Base-by-base conservation (phyloP, 2,329 filamentous ascomycete species). In the Cladophialophora carrionii region DNA sequence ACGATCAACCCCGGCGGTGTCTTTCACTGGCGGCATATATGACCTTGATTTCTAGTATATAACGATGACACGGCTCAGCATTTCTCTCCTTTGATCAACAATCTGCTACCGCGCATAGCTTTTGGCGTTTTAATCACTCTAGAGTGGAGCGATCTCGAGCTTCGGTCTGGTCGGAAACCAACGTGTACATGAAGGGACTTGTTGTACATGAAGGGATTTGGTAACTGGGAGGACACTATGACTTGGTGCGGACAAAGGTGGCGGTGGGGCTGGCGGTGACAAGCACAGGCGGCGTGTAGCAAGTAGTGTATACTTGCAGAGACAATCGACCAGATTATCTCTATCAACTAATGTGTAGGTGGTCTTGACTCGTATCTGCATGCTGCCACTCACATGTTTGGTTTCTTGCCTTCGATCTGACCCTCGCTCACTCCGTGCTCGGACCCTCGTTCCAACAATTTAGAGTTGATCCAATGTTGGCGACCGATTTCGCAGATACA, bases 41-140 rank as follows among this genome's bases (percentile, higher is more conserved):
- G 46, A 61, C 24, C 31, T 58, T 62, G 31, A 46, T 63, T 61
- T 51, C 37, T 49, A 63, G 67, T 62, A 54, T 51, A 69, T 67
- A 63, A 69, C 64, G 67, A 69, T 41, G 64, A 65, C 51, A 69
- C 62, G 67, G 64, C 67, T 65, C 67, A 56, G 67, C 67, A 69
- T 67, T 67, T 69, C 67, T 69, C 67, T 69, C 67, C 29, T 67
- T 69, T 61, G 46, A 63, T 53, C 43, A 57, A 34, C 58, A 66
- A 69, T 63, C 67, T 67, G 67, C 64, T 52, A 64, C 51, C 52
- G 57, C 58, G 64, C 67, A 69, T 69, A 69, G 67, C 64, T 61
- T 63, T 46, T 57, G 64, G 67, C 64, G 67, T 69, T 66, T 32
- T n/a, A 61, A 41, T 49, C 26, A 34, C 31, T 41, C 48, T 31